These are phyloP conservation scores for Penicillium sclerotigenum DNA, from an alignment of 2,329 filamentous ascomycete species.

Conservation along the genomic window DNA sequence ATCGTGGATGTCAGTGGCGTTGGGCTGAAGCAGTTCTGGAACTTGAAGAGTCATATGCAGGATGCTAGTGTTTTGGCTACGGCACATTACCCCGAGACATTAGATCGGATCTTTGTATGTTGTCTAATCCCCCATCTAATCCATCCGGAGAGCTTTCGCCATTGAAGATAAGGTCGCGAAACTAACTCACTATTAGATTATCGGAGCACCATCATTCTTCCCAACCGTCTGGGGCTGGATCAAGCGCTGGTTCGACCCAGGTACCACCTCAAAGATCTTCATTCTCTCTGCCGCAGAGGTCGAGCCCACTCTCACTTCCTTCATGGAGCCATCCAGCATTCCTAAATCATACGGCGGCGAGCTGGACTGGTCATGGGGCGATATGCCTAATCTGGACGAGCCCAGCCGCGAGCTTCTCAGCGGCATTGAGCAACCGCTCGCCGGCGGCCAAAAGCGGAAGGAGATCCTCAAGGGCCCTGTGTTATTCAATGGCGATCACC, in stretches of 20 bases:
- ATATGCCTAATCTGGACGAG: constrained; percentile 68
- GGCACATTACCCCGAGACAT: constrained; percentile 89
- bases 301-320: constrained; percentile 70
- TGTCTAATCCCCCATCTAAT: neutral
- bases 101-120: constrained; percentile 72
- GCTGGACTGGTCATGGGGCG: constrained; percentile 77
- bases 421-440: constrained; percentile 28
- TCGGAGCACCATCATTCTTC: constrained; percentile 87
- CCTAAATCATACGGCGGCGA: constrained; percentile 87
- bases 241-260: constrained; percentile 92
- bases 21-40: constrained; percentile 92
- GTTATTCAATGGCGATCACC: constrained; percentile 33
- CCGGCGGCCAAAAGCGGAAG: constrained; percentile 26
- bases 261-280: constrained; percentile 94
- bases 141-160: too few relatives aligned
- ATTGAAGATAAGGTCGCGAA: neutral
- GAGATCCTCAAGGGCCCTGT: constrained; percentile 36
- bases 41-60: constrained; percentile 90
- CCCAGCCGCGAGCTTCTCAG: constrained; percentile 35
- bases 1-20: constrained; percentile 91
- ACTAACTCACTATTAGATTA: constrained; percentile 54
- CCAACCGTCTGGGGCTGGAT: constrained; percentile 89
- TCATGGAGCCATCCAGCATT: constrained; percentile 79
- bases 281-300: constrained; percentile 74
- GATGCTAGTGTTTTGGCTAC: constrained; percentile 83